These are phyloP conservation scores for Ceratocystis cacaofunesta DNA, from an alignment of 2,329 filamentous ascomycete species.

Conservation along the genomic window DNA sequence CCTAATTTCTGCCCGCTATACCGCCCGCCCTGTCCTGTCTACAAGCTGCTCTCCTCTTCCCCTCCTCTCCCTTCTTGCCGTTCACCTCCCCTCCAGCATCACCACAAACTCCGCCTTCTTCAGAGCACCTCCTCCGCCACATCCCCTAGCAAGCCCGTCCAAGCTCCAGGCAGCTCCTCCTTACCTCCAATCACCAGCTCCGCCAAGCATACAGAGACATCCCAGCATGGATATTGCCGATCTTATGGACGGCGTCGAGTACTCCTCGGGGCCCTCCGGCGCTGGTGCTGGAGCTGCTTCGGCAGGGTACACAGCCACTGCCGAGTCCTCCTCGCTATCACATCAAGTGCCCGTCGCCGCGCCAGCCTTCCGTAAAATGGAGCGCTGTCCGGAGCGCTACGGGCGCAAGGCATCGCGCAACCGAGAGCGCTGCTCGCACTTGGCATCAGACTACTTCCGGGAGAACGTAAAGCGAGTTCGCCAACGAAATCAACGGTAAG, in stretches of 20 bases:
- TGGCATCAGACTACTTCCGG: slow-evolving; percentile 14
- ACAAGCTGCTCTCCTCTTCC: not conserved
- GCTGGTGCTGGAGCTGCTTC: not conserved
- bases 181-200: not conserved
- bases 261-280: slow-evolving; percentile 1
- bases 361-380: slow-evolving; percentile 13
- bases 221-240: slow-evolving; percentile 15
- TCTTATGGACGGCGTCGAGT: slow-evolving; percentile 16
- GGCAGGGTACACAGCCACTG: not conserved
- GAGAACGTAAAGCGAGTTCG: slow-evolving; percentile 16
- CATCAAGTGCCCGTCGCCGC: not conserved
- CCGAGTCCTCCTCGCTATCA: not conserved
- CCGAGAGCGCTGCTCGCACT: slow-evolving; percentile 14
- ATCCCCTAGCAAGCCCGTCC: not conserved
- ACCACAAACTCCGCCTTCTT: no score
- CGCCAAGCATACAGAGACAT: not conserved
- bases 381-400: slow-evolving; percentile 13
- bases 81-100: no score
- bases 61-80: not conserved
- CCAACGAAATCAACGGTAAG: slow-evolving; percentile 15
- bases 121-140: not conserved
- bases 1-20: not conserved
- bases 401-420: slow-evolving; percentile 15
- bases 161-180: not conserved
- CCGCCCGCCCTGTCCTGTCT: not conserved